A percentile compares a stretch with the other conserved stretches of the same genome.
phyloP scores from a whole-genome alignment of 2,329 filamentous ascomycete genomes.

The Aureobasidium sp. region DNA sequence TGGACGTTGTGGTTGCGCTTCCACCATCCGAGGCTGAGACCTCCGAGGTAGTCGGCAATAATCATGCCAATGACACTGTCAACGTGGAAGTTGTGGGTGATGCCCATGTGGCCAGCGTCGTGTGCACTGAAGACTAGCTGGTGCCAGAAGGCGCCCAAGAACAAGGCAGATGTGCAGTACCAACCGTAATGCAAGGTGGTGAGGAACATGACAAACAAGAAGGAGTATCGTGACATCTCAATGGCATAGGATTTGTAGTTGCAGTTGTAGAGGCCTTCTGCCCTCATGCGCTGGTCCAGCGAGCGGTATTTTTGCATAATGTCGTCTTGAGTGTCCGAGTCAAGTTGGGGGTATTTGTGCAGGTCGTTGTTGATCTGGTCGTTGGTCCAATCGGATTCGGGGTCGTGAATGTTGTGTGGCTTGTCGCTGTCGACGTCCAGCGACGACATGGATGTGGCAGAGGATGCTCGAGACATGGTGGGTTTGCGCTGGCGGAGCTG shows the following conservation, averaged over 20 bases:
- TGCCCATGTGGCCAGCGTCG: slow-evolving; percentile 94
- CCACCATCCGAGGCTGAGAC: slow-evolving; percentile 84
- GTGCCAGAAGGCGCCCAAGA: slow-evolving; percentile 83
- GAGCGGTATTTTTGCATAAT: slow-evolving; percentile 78
- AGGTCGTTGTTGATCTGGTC: slow-evolving; percentile 70
- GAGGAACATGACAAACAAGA: slow-evolving; percentile 58
- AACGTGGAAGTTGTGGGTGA: slow-evolving; percentile 79
- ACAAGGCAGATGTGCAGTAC: slow-evolving; percentile 59
- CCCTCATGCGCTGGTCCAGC: slow-evolving; percentile 63
- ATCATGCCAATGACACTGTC: slow-evolving; percentile 85
- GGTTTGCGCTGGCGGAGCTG: slow-evolving; percentile 17
- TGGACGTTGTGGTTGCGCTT: slow-evolving; percentile 38
- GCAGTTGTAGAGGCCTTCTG: slow-evolving; percentile 74
- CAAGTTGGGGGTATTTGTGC: slow-evolving; percentile 72
- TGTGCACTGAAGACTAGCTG: slow-evolving; percentile 91
- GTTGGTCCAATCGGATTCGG: slow-evolving; percentile 62
- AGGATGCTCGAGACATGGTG: slow-evolving; percentile 37
- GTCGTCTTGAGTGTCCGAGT: slow-evolving; percentile 62
- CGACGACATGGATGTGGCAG: slow-evolving; percentile 54
- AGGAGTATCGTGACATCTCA: slow-evolving; percentile 65
- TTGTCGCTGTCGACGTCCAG: slow-evolving; percentile 36
- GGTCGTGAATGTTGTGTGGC: slow-evolving; percentile 35
- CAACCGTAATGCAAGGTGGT: slow-evolving; percentile 36
- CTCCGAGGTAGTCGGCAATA: slow-evolving; percentile 82
- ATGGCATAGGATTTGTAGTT: slow-evolving; percentile 72